Evolutionary conservation across 2,329 filamentous ascomycete genomes (phyloP).

Genomic region (Microdochium paspali): DNA sequence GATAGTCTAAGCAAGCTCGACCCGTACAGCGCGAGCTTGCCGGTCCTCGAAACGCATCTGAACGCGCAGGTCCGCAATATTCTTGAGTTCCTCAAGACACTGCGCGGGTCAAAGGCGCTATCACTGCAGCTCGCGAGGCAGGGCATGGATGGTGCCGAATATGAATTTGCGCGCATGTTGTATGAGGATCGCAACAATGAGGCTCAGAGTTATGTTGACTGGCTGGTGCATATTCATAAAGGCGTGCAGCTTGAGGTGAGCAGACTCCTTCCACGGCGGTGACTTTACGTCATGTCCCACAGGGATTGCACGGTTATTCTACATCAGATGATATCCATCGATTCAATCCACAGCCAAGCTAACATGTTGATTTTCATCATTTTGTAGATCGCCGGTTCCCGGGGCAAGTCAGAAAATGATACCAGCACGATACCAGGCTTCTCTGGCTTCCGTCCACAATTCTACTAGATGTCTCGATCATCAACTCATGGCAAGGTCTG

Average conservation of each 20-base stretch:
- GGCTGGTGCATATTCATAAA: slow-evolving; percentile 91
- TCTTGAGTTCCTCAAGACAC: slow-evolving; percentile 71
- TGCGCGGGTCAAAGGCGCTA: slow-evolving; percentile 78
- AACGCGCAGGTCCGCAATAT: slow-evolving; percentile 95
- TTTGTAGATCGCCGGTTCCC: slow-evolving; percentile 54
- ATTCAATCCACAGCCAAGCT: not conserved
- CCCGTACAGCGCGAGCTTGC: slow-evolving; percentile 69
- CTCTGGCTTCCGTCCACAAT: slow-evolving; percentile 47
- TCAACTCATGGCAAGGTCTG: slow-evolving; percentile 2
- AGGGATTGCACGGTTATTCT: no score
- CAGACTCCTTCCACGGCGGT: no score
- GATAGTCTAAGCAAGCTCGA: slow-evolving; percentile 67
- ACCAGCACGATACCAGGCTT: slow-evolving; percentile 43
- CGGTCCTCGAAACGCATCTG: slow-evolving; percentile 80
- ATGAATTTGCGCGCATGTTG: slow-evolving; percentile 85
- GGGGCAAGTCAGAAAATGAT: slow-evolving; percentile 56
- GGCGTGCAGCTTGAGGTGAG: slow-evolving; percentile 82
- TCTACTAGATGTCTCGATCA: slow-evolving; percentile 42
- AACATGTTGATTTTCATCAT: not conserved
- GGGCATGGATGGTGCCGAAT: slow-evolving; percentile 89
- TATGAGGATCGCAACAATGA: slow-evolving; percentile 96
- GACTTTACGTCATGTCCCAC: no score
- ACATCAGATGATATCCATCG: slow-evolving; percentile 3
- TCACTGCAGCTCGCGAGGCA: slow-evolving; percentile 87
- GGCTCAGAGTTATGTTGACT: slow-evolving; percentile 96